Evolutionary conservation across 2,329 filamentous ascomycete genomes (phyloP).

Genomic region (Aschersonia sp.): DNA sequence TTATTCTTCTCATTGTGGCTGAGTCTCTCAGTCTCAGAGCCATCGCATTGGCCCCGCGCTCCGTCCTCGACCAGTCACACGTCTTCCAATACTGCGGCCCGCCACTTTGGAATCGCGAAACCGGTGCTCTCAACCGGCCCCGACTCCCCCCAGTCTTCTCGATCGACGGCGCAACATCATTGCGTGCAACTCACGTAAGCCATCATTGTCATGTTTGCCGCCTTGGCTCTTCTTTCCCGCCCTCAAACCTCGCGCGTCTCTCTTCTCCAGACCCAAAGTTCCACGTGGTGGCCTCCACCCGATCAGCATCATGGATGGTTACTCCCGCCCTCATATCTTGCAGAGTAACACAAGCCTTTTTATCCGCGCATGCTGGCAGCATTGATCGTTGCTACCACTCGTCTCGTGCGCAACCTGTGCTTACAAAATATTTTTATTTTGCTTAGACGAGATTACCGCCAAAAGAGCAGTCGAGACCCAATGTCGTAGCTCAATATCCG

Average conservation of each 20-base stretch:
- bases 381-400: background rate
- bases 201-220: background rate
- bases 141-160: too few relatives aligned
- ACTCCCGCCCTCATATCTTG: background rate
- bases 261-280: background rate
- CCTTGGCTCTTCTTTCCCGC: background rate
- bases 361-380: background rate
- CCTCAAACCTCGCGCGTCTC: too few relatives aligned
- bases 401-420: background rate
- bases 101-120: background rate
- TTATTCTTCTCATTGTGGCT: background rate
- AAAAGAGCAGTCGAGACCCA: constrained; percentile 8
- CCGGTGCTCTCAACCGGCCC: background rate
- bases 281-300: background rate
- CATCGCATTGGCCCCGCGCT: background rate
- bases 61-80: background rate
- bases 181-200: background rate
- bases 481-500: constrained; percentile 19
- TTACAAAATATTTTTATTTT: constrained; percentile 1
- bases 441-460: constrained; percentile 6
- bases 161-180: background rate
- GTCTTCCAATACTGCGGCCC: background rate
- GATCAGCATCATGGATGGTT: background rate
- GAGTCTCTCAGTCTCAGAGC: background rate
- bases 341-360: background rate